Evolutionary conservation across 2,329 filamentous ascomycete species (phyloP), one percentile per base, ranked within the genome.

Genomic region (Pseudogymnoascus sp.): DNA sequence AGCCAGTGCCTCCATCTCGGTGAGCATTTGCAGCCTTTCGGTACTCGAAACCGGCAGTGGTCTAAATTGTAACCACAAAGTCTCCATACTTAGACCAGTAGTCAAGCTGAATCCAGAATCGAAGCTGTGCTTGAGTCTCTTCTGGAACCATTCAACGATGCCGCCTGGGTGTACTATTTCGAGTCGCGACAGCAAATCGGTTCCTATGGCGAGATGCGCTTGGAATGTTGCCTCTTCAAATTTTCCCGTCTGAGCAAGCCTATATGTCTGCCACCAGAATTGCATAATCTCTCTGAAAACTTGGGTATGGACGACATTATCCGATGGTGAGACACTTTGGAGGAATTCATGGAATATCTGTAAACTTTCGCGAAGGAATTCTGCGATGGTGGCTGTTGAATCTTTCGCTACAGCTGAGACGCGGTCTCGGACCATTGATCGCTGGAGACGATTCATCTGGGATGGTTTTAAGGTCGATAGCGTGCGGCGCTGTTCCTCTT

Each of bases 71-170:
- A 83, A 82, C 93, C 92, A 96, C 4, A 96, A 79, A 7, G 77
- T 73, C 70, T 94, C 89, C 89, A 95, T 94, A 67, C 85, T 87
- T 11, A 92, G 77, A 0, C 91, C 92, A 2, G 88, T 92, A 0
- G 80, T 85, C 12, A 95, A 76, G 62, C 85, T 85, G 76, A 92
- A 92, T 1, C 84, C 86, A 14, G 84, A 81, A 23, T 83, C 80
- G 70, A 96, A 93, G 59, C 80, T 80, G 39, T 76, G 76, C 45
- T 80, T 74, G 2, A 87, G 69, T 5, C 74, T 77, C 0, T 73
- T 69, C 1, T 78, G 67, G 12, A 71, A 65, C 8, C 19, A 19
- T 3, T 45, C 52, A 23, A 68, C 26, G n/a, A 68, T 45, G 7
- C 41, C 37, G 59, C 60, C 29, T 19, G 61, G n/a, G 12, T 41